phyloP scores from a whole-genome alignment of 257 asterid species.

The Rehmannia glutinosa region DNA sequence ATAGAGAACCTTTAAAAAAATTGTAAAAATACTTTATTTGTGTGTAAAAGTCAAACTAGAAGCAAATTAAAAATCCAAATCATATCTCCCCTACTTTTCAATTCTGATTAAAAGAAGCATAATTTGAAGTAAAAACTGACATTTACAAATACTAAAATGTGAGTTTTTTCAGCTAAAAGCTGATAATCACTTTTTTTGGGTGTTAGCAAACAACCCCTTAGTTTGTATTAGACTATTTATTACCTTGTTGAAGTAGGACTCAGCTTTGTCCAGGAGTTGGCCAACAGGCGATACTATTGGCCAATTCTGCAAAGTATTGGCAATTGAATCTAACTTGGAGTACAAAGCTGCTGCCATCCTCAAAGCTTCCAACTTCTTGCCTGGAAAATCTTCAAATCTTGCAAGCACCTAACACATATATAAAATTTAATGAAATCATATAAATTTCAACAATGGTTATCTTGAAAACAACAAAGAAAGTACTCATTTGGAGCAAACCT shows the following conservation, averaged over 20 bases:
- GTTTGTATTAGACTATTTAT: too few species aligned
- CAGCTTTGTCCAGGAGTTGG: constrained; percentile 66
- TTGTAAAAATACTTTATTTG: too few species aligned
- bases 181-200: too few species aligned
- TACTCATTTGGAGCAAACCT: constrained; percentile 32
- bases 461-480: neutral
- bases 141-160: too few species aligned
- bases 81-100: too few species aligned
- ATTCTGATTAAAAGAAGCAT: too few species aligned
- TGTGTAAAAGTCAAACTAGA: too few species aligned
- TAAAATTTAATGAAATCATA: neutral
- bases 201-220: too few species aligned
- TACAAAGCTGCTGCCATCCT: constrained; percentile 76
- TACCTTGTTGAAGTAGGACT: constrained; percentile 68
- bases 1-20: too few species aligned
- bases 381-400: constrained; percentile 78
- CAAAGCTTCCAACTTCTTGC: constrained; percentile 75
- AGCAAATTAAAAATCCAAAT: too few species aligned
- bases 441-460: neutral
- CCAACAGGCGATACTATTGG: constrained; percentile 41
- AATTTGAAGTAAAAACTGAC: too few species aligned
- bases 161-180: too few species aligned
- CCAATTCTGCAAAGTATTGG: constrained; percentile 53
- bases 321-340: constrained; percentile 51
- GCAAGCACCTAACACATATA: constrained; percentile 56